Base-by-base conservation (phyloP, 2,329 filamentous ascomycete genomes). In the Cytospora mali region DNA sequence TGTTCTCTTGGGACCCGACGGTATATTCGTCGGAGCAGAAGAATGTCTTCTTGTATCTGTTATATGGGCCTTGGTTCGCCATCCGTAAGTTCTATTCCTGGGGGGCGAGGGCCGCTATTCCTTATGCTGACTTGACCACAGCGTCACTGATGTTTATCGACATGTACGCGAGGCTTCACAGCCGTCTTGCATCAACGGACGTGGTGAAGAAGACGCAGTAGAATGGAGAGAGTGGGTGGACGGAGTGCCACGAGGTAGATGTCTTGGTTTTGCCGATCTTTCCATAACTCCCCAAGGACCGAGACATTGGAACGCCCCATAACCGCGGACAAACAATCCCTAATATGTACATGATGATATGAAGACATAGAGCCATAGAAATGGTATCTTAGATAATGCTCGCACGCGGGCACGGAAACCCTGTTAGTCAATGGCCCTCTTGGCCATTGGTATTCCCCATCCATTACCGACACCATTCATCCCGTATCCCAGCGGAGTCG, bases 401-500 rank as follows among this genome's bases (percentile, higher is more conserved):
- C 54, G 57, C 57, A 52, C 61, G 50, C n/a, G 42, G n/a, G n/a
- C 52, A 48, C 52, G 48, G 56, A 33, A 46, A 6, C 11, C 10
- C 3, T 28, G 66, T 59, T 65, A 83, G 66, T 83, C 82, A 55
- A 81, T 76, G 11, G 73, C 72, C 23, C 54, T 56, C 48, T 86
- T 86, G 28, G 81, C 75, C 63, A 85, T 63, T 39, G 64, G 64
- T 33, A 65, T 85, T 2, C 84, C 84, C 84, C 84, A 87, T 54
- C 84, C 84, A 60, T 86, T 86, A 10, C 84, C 84, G 2, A 74
- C 71, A n/a, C 77, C 75, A 58, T 77, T 79, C 28, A 84, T n/a
- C 0, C 83, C 84, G 60, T 85, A 82, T 1, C 82, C 84, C 65
- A 87, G 68, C 0, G 84, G 84, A 28, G 84, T 87, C 4, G 84